Conservation (phyloP, 345 rosid genomes). For the Melaleuca alternifolia region DNA sequence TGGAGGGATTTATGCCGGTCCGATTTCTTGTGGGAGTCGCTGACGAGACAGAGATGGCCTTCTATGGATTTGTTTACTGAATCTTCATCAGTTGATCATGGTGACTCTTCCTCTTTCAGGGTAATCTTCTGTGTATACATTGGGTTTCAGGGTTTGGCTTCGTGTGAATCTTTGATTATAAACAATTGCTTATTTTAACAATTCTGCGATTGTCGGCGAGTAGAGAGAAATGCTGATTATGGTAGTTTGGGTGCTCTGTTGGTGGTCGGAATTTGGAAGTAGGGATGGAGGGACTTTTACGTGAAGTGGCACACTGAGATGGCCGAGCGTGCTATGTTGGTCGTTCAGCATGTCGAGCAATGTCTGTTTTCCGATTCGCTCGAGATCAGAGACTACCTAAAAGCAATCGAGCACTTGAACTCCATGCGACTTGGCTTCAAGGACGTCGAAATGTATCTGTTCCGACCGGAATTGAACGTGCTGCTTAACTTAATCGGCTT, state of each 20-base stretch:
- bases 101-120: neutral
- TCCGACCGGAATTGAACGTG: conserved; percentile 27
- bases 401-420: conserved; percentile 24
- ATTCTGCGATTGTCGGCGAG: neutral
- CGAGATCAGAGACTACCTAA: conserved; percentile 26
- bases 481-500: conserved; percentile 42
- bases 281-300: conserved; percentile 45
- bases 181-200: neutral
- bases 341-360: conserved; percentile 27
- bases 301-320: conserved; percentile 22
- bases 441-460: conserved; percentile 40
- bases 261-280: neutral
- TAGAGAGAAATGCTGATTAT: neutral
- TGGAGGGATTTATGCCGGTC: conserved; percentile 61
- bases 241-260: neutral
- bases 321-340: conserved; percentile 13
- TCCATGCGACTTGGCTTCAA: conserved; percentile 19
- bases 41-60: conserved; percentile 57
- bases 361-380: conserved; percentile 10
- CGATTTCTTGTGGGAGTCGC: conserved; percentile 59
- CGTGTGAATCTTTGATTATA: neutral
- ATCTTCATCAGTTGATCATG: conserved; percentile 7
- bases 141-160: neutral
- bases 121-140: neutral
- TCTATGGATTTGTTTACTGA: conserved; percentile 1